Base-by-base conservation (phyloP, 2,329 filamentous ascomycete species). In the Teratosphaeria pseudoeucalypti region DNA sequence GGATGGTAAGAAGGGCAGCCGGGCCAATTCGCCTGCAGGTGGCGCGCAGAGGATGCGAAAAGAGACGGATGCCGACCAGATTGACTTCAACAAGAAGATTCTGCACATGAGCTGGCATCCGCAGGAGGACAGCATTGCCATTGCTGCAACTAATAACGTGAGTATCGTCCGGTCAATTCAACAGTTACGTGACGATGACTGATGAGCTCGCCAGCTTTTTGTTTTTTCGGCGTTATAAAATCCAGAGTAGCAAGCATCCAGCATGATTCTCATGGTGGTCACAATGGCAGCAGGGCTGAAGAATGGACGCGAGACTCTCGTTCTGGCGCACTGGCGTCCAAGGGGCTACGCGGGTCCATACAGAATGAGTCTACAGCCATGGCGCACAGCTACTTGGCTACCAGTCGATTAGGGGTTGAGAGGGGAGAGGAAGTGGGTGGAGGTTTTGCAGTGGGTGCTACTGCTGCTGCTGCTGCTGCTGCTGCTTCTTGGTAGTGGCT, bases 11-110 rank as follows among this genome's bases (percentile, higher is more conserved):
- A 96, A 95, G 81, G 86, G 87, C 56, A 95, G 91, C 63, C 85
- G 94, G 76, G 90, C 92, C 60, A 89, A 87, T 66, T 96, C 92
- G 74, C 92, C 94, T 62, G 89, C 89, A 37, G 88, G 87, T 53
- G 89, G 92, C 71, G 91, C 90, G 60, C 90, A 94, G 73, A 85
- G 94, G 68, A 97, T 99, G 94, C 87, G 92, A 71, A 97, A 96
- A 79, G 94, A 99, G 80, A 99, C 94, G 57, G 94, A 99, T 76
- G 94, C 94, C 60, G 92, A 99, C 75, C 92, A 97, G 79, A 97
- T 97, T 76, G 94, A 99, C 77, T 99, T 97, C 78, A 97, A 97
- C 83, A 99, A 97, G 84, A 99, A 99, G 84, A 99, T 99, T 70
- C 75, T 99, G 73, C 94, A 99, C 76, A 99, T 99, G 94, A 97